Evolutionary conservation across 2,329 filamentous ascomycete genomes (phyloP).

Genomic region (Aspergillus sp.): DNA sequence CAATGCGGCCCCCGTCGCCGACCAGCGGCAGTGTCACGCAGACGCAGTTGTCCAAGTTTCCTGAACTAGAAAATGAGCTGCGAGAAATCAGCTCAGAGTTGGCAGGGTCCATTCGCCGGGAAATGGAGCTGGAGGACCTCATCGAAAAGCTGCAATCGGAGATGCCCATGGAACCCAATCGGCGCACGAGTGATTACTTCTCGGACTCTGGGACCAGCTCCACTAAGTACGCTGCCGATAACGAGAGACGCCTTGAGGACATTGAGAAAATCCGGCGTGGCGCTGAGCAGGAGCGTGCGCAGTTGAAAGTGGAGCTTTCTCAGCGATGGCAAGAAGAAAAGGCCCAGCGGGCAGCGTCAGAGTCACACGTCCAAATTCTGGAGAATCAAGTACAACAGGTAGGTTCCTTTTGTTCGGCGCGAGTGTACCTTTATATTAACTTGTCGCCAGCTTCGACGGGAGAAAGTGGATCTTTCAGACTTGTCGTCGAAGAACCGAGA

Average conservation of each 20-base stretch:
- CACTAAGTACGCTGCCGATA: constrained; percentile 61
- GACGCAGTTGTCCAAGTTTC: constrained; percentile 51
- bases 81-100: constrained; percentile 88
- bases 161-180: constrained; percentile 47
- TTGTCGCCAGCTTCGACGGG: constrained; percentile 34
- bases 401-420: constrained; percentile 15
- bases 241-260: constrained; percentile 54
- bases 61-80: constrained; percentile 89
- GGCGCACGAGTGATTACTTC: constrained; percentile 92
- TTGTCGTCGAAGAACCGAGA: constrained; percentile 57
- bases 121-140: constrained; percentile 93
- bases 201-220: constrained; percentile 91
- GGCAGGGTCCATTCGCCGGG: constrained; percentile 81
- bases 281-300: constrained; percentile 84
- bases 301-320: constrained; percentile 73
- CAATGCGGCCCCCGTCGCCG: constrained; percentile 31
- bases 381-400: constrained; percentile 66
- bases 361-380: constrained; percentile 73
- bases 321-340: constrained; percentile 83
- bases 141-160: constrained; percentile 83
- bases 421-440: constrained; percentile 7
- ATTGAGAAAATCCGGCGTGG: constrained; percentile 73
- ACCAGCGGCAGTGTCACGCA: constrained; percentile 36
- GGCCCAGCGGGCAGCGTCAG: constrained; percentile 61
- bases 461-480: constrained; percentile 43